A percentile compares a stretch with the other conserved stretches of the same genome.
Conservation (phyloP, 257 asterid genomes). For the Solanum pimpinellifolium region DNA sequence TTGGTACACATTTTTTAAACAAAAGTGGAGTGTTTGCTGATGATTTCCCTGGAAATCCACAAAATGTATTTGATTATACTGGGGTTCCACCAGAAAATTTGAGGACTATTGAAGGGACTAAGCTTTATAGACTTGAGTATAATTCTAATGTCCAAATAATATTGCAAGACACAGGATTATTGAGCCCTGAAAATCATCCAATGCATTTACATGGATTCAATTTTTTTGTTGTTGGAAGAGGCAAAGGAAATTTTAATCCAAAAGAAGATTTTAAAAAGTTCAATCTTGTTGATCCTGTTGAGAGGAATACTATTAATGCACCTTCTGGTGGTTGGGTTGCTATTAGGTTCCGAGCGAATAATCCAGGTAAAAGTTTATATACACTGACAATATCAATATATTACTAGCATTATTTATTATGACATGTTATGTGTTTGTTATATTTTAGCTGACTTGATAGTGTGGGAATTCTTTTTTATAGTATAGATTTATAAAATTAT, state of each 20-base stretch:
- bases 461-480: not conserved
- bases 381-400: not conserved
- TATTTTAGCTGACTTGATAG: not conserved
- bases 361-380: constrained; percentile 30
- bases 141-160: constrained; percentile 42
- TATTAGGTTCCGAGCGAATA: constrained; percentile 42
- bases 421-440: not conserved
- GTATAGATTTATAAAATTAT: no score
- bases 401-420: no score
- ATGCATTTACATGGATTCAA: constrained; percentile 51
- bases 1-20: constrained; percentile 43
- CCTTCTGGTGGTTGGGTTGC: constrained; percentile 62
- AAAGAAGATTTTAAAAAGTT: constrained; percentile 22
- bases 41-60: constrained; percentile 48
- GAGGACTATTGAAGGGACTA: constrained; percentile 38
- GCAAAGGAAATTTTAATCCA: constrained; percentile 33
- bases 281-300: constrained; percentile 54
- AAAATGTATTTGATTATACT: constrained; percentile 25
- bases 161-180: constrained; percentile 47
- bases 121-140: constrained; percentile 32
- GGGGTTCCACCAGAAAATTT: constrained; percentile 32
- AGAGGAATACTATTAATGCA: constrained; percentile 47
- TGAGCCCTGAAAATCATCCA: constrained; percentile 44
- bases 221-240: constrained; percentile 41
- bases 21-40: constrained; percentile 38